Conservation (phyloP, 495 filamentous ascomycete genomes). For the Evernia prunastri region DNA sequence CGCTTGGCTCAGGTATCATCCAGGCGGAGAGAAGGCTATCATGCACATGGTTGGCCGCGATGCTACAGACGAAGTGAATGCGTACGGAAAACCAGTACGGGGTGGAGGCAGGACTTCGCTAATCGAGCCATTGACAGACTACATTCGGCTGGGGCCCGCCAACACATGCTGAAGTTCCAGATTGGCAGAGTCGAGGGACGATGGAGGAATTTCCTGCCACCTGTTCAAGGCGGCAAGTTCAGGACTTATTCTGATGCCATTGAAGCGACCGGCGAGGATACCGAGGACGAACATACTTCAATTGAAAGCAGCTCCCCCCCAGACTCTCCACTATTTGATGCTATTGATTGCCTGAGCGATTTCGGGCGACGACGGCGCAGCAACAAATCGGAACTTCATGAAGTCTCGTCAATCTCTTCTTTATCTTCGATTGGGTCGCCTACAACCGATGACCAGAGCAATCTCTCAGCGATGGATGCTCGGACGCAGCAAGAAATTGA, state of each 20-base stretch:
- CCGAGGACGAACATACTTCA: conserved; percentile 39
- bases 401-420: conserved; percentile 35
- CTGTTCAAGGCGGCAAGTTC: conserved; percentile 88
- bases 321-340: conserved; percentile 63
- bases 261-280: conserved; percentile 20
- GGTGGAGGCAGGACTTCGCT: conserved; percentile 12
- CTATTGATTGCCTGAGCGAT: conserved; percentile 35
- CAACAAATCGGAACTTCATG: conserved; percentile 23
- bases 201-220: conserved; percentile 87
- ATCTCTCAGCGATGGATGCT: conserved; percentile 62
- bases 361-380: conserved; percentile 31
- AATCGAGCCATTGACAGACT: conserved; percentile 46
- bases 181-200: conserved; percentile 75
- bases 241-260: conserved; percentile 45
- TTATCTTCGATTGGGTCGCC: conserved; percentile 41
- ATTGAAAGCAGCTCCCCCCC: conserved; percentile 41
- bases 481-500: conserved; percentile 69
- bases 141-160: conserved; percentile 71
- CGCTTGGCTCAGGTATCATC: conserved; percentile 81
- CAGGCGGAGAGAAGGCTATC: conserved; percentile 88
- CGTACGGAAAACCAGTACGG: conserved; percentile 48
- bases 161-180: conserved; percentile 72
- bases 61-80: conserved; percentile 91
- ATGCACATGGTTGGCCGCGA: conserved; percentile 93
- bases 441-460: conserved; percentile 39